phyloP scores from a whole-genome alignment of 2,329 filamentous ascomycete genomes.

The Pseudopyrenochaeta lycopersici region DNA sequence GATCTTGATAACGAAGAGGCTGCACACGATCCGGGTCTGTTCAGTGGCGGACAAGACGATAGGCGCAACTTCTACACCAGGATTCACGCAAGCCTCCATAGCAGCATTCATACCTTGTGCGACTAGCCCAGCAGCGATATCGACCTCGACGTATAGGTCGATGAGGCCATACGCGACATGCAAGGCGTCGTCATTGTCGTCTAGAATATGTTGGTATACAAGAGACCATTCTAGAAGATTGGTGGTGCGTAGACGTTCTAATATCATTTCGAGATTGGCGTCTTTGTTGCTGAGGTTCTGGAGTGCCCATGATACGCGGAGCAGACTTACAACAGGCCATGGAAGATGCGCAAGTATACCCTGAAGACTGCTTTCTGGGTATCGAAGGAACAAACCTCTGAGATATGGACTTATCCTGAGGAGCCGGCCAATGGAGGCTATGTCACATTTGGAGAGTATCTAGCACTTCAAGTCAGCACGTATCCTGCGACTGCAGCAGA shows the following conservation, averaged over 20 bases:
- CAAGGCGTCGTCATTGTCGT: slow-evolving; percentile 6
- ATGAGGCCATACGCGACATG: background rate
- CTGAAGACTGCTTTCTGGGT: slow-evolving; percentile 7
- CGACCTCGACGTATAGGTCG: slow-evolving; percentile 10
- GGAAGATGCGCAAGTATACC: slow-evolving; percentile 6
- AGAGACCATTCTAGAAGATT: slow-evolving; percentile 3
- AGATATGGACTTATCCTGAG: slow-evolving; percentile 7
- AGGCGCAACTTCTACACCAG: background rate
- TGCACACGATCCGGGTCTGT: slow-evolving; percentile 7
- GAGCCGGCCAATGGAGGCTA: slow-evolving; percentile 5
- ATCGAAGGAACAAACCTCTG: slow-evolving; percentile 11
- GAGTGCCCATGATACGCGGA: slow-evolving; percentile 6
- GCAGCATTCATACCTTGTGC: slow-evolving; percentile 12
- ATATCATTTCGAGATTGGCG: background rate
- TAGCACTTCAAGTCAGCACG: background rate
- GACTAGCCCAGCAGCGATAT: slow-evolving; percentile 5
- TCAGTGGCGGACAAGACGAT: slow-evolving; percentile 12
- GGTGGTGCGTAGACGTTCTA: background rate
- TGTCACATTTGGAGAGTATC: slow-evolving; percentile 17
- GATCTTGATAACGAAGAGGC: slow-evolving; percentile 14
- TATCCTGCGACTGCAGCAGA: background rate
- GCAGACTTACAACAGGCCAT: background rate
- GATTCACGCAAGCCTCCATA: slow-evolving; percentile 12
- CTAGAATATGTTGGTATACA: background rate
- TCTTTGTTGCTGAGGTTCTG: background rate